These are phyloP conservation scores for Aspergillus saccharolyticus DNA, from an alignment of 495 filamentous ascomycete species.

Conservation along the genomic window DNA sequence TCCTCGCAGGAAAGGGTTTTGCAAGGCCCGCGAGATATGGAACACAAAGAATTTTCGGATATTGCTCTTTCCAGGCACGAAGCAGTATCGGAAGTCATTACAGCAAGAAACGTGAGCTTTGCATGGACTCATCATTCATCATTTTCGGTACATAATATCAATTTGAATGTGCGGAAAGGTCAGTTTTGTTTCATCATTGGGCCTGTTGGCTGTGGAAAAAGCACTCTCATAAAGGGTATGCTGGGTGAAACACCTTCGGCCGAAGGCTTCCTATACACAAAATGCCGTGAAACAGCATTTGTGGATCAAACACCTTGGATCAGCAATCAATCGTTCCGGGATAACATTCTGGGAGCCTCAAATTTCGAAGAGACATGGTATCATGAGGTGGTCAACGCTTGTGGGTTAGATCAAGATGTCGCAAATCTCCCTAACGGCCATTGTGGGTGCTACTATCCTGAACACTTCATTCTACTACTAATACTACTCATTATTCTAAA, in stretches of 20 bases:
- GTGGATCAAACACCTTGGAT: not conserved
- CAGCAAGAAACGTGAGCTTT: not conserved
- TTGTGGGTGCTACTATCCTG: too few species aligned
- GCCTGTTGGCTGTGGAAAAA: not conserved
- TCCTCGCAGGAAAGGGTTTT: too few species aligned
- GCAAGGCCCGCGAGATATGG: too few species aligned
- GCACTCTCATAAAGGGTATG: not conserved
- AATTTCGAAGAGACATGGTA: not conserved
- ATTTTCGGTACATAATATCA: not conserved
- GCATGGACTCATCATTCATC: not conserved
- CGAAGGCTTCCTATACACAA: not conserved
- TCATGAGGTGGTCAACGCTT: not conserved
- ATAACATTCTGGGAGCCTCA: not conserved
- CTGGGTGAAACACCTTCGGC: not conserved
- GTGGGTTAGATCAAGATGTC: not conserved
- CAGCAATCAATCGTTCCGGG: not conserved
- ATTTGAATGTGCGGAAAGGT: not conserved
- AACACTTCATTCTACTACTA: too few species aligned
- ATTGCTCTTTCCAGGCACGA: too few species aligned
- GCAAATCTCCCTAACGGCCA: not conserved
- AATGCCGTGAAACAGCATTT: not conserved
- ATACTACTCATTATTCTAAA: too few species aligned
- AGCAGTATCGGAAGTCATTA: not conserved
- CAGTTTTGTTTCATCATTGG: not conserved
- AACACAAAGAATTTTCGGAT: too few species aligned